Evolutionary conservation across 306 rosid genomes (phyloP), one percentile per base, ranked within the genome.

Genomic region (Trifolium dubium): DNA sequence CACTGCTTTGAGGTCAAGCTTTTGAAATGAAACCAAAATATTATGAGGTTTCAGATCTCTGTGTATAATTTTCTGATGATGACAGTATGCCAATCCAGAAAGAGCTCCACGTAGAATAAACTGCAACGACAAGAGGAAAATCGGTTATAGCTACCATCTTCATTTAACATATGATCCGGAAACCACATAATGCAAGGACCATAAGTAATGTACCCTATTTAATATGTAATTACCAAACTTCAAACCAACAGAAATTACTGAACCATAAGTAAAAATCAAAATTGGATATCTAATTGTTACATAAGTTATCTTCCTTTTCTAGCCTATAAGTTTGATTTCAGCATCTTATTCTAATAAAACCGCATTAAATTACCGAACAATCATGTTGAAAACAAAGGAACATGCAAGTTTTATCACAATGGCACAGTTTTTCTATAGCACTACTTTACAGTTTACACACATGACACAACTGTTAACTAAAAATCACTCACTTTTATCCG

Each of bases 41-140:
- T 76, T 76, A 8, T 11, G 3, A 30, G 80, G 67, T 7, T 23
- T 67, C 74, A 76, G 50, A 67, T 76, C 67, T 31, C 74, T 56
- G 59, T 43, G 60, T 55, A 76, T 23, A 56, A 76, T 30, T 55
- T 67, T 56, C 4, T 10, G 58, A 43, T 44, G 2, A 76, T 76
- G 80, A 13, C 31, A 12, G 41, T 67, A 43, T 30, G 46, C 73
- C 18, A 76, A 14, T 40, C 46, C 74, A 18, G 47, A 11, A 31
- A 76, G 59, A n/a, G 60, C 35, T 66, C 55, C 50, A 30, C 49
- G 66, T 2, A 76, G 37, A 15, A 54, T 30, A 4, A 4, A 3
- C 80, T 76, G 73, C 65, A 56, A 32, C 50, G 30, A 76, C 10
- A 43, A 30, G 11, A 11, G 12, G 12, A 44, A 64, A 51, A 4